These are phyloP conservation scores for Hericium alpestre DNA, from an alignment of 768 basidiomycete genomes.

Conservation along the genomic window DNA sequence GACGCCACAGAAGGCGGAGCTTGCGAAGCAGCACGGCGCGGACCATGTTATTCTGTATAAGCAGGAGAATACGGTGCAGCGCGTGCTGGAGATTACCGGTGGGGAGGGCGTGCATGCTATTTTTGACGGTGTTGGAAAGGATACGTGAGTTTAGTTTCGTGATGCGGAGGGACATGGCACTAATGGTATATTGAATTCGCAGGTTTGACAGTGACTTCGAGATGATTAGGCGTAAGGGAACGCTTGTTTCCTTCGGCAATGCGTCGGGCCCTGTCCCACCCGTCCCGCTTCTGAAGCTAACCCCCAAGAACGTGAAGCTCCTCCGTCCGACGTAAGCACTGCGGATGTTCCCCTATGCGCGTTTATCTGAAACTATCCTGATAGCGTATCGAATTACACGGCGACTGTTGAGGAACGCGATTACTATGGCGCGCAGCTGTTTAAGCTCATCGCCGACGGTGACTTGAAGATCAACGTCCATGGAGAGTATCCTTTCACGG, in stretches of 20 bases:
- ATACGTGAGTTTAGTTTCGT: conserved; percentile 51
- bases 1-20: conserved; percentile 66
- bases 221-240: conserved; percentile 77
- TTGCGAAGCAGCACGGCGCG: conserved; percentile 73
- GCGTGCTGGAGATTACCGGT: conserved; percentile 64
- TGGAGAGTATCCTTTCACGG: conserved; percentile 76
- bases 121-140: conserved; percentile 95
- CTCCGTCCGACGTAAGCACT: conserved; percentile 59
- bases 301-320: conserved; percentile 73
- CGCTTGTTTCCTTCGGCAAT: conserved; percentile 84
- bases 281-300: conserved; percentile 62
- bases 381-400: conserved; percentile 62
- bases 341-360: not conserved
- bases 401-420: conserved; percentile 63
- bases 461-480: conserved; percentile 56
- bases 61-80: conserved; percentile 60
- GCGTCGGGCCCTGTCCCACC: conserved; percentile 79
- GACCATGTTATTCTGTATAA: conserved; percentile 81
- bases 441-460: conserved; percentile 46
- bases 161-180: not conserved
- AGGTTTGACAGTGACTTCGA: conserved; percentile 79
- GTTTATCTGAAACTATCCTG: not conserved
- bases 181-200: not conserved
- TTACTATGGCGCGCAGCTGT: conserved; percentile 57
- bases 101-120: conserved; percentile 78